phyloP scores from a whole-genome alignment of 2,329 filamentous ascomycete genomes.

The Colletotrichum tofieldiae region DNA sequence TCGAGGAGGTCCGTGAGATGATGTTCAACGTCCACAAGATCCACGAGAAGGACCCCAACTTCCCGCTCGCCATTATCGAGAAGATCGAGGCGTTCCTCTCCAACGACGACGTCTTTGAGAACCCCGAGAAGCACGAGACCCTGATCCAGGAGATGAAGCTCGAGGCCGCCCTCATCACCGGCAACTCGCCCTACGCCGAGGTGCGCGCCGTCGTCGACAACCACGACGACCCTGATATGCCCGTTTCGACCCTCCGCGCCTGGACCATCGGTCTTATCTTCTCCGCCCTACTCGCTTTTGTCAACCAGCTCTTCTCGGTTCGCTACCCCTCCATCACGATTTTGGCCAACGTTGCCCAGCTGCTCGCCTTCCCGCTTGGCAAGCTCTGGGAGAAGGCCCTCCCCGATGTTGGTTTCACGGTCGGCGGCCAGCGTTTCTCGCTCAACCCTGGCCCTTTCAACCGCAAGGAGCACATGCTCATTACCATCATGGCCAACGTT shows the following conservation, averaged over 20 bases:
- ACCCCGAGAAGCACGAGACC: conserved; percentile 54
- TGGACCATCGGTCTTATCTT: conserved; percentile 55
- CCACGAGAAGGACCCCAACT: conserved; percentile 63
- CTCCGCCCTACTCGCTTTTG: conserved; percentile 50
- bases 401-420: conserved; percentile 52
- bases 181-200: conserved; percentile 54
- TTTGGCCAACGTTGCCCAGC: conserved; percentile 55
- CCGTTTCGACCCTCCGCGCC: conserved; percentile 55
- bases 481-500: conserved; percentile 70
- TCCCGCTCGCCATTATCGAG: conserved; percentile 56
- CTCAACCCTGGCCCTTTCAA: conserved; percentile 66
- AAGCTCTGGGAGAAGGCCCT: conserved; percentile 53
- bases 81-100: conserved; percentile 57
- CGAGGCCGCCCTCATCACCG: conserved; percentile 51
- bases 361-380: conserved; percentile 56
- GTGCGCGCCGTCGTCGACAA: conserved; percentile 60
- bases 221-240: conserved; percentile 54
- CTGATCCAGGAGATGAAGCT: conserved; percentile 54
- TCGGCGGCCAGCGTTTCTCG: conserved; percentile 53
- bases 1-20: conserved; percentile 58
- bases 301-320: conserved; percentile 58
- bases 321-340: conserved; percentile 56
- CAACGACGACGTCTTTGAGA: conserved; percentile 51
- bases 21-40: conserved; percentile 57
- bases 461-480: conserved; percentile 68